A percentile compares a stretch with the other conserved stretches of the same genome.
Evolutionary conservation across 306 rosid species (phyloP).

Genomic region (Gleditsia sinensis): DNA sequence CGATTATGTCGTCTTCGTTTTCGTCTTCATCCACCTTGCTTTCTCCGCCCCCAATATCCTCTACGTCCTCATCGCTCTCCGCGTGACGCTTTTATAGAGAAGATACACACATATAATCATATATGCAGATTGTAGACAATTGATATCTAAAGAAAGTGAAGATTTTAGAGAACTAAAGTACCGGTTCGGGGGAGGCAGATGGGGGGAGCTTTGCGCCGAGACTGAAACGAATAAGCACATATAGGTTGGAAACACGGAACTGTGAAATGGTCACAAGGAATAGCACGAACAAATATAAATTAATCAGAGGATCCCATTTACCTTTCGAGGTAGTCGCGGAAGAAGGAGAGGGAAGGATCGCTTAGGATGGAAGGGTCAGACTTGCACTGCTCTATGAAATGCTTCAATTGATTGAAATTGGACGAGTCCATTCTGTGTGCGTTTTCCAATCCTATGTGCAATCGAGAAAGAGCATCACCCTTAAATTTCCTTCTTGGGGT

Average conservation of each 20-base stretch:
- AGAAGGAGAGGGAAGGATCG: constrained; percentile 87
- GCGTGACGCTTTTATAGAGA: constrained; percentile 40
- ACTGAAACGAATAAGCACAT: constrained; percentile 36
- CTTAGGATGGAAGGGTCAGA: constrained; percentile 70
- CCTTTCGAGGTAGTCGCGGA: constrained; percentile 92
- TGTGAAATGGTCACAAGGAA: neutral
- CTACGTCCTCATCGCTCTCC: constrained; percentile 81
- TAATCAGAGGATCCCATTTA: constrained; percentile 15
- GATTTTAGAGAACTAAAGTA: constrained; percentile 31
- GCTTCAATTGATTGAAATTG: constrained; percentile 66
- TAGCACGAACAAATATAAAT: neutral
- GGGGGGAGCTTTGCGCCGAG: constrained; percentile 71
- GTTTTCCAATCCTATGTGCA: neutral
- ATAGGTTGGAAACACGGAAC: neutral
- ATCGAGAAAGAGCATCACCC: neutral
- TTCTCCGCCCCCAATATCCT: constrained; percentile 37
- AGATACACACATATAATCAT: neutral
- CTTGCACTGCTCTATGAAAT: constrained; percentile 75
- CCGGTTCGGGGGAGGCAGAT: constrained; percentile 61
- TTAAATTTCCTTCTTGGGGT: neutral
- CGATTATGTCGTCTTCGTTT: constrained; percentile 79
- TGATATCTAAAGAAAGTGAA: neutral
- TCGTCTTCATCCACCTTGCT: constrained; percentile 60
- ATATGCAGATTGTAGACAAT: neutral
- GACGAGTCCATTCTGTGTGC: constrained; percentile 61